A percentile compares a stretch with the other conserved stretches of the same genome.
Evolutionary conservation across 1,284 basidiomycete genomes (phyloP).

Genomic region (Megacollybia platyphylla): DNA sequence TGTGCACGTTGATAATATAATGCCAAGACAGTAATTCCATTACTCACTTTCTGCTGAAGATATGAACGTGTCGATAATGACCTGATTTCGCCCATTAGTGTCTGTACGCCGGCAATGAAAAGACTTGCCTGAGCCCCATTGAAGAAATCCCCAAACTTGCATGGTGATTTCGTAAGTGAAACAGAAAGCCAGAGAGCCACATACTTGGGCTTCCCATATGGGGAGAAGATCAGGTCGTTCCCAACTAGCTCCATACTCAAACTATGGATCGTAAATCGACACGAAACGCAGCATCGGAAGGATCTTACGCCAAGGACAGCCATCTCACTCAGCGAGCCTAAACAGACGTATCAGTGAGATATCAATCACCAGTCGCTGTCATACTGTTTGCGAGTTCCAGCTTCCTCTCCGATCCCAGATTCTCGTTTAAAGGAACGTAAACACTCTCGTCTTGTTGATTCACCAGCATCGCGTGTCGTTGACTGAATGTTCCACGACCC

Average conservation of each 20-base stretch:
- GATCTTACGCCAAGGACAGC: slow-evolving; percentile 67
- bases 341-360: not conserved
- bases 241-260: slow-evolving; percentile 85
- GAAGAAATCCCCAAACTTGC: slow-evolving; percentile 80
- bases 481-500: slow-evolving; percentile 82
- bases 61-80: slow-evolving; percentile 82
- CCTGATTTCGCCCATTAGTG: slow-evolving; percentile 17
- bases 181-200: slow-evolving; percentile 5
- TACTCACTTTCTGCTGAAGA: slow-evolving; percentile 68
- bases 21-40: not conserved
- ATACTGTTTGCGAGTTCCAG: slow-evolving; percentile 78
- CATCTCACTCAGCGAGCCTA: slow-evolving; percentile 79
- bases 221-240: slow-evolving; percentile 68
- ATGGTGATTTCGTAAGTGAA: slow-evolving; percentile 1
- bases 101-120: not conserved
- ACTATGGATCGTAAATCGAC: slow-evolving; percentile 25
- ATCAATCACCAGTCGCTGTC: slow-evolving; percentile 13
- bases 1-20: slow-evolving; percentile 15
- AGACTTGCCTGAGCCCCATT: slow-evolving; percentile 63
- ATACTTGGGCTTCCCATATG: slow-evolving; percentile 83
- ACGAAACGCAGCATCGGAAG: slow-evolving; percentile 1
- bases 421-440: slow-evolving; percentile 66
- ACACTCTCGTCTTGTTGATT: slow-evolving; percentile 75
- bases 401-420: slow-evolving; percentile 48
- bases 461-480: slow-evolving; percentile 85